Conservation (phyloP, 2,329 filamentous ascomycete genomes). For the Huntiella abstrusa region DNA sequence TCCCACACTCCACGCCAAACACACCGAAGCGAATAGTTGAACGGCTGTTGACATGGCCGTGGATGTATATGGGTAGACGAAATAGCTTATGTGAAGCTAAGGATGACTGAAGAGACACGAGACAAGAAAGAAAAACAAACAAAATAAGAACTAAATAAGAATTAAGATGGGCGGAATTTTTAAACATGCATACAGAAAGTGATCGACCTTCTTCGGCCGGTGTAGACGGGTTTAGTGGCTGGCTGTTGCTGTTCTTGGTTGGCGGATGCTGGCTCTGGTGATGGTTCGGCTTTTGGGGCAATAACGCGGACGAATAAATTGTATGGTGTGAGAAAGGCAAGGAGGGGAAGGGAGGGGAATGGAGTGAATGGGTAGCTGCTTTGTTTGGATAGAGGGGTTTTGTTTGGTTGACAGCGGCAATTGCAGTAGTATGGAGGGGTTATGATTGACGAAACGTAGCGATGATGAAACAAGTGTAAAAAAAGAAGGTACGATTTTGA, state of each 20-base stretch:
- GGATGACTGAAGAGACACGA: slow-evolving; percentile 14
- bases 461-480: no score
- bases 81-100: slow-evolving; percentile 11
- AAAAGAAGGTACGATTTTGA: no score
- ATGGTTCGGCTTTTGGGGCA: no score
- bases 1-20: slow-evolving; percentile 32
- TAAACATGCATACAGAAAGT: neutral
- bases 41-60: neutral
- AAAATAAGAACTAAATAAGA: neutral
- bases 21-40: slow-evolving; percentile 26
- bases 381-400: no score
- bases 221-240: slow-evolving; percentile 1
- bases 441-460: no score
- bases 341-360: neutral
- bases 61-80: neutral
- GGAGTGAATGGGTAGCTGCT: no score
- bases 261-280: no score
- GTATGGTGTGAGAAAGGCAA: neutral
- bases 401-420: no score
- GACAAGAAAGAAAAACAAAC: neutral
- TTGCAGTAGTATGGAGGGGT: no score
- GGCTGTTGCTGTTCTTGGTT: neutral
- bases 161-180: neutral
- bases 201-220: neutral
- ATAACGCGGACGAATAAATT: neutral